Evolutionary conservation across 163 green algal species (phyloP).

Genomic region (Coccomyxa subellipsoidea): DNA sequence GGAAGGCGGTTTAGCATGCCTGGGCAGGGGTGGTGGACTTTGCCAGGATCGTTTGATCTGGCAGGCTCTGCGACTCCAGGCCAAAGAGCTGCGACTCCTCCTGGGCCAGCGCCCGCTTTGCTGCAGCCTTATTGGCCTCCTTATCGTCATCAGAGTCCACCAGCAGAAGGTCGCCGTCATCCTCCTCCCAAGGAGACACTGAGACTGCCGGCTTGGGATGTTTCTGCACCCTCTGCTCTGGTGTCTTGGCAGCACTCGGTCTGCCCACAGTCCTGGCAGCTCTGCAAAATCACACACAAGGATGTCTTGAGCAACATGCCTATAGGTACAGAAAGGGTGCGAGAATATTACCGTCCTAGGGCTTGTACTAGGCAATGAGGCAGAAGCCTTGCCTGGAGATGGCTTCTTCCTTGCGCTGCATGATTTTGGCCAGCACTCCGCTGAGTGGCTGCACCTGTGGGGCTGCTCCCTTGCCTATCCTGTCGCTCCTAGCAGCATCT

Average conservation of each 20-base stretch:
- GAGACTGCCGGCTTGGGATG: neutral
- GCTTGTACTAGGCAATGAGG: no score
- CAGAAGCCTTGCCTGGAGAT: neutral
- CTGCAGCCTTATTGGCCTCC: neutral
- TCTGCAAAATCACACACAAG: no score
- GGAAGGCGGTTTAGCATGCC: neutral
- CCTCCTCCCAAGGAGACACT: neutral
- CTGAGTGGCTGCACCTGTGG: neutral
- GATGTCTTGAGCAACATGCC: no score
- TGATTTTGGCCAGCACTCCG: neutral
- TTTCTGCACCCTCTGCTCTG: neutral
- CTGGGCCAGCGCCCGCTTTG: neutral
- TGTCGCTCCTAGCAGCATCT: constrained; percentile 1
- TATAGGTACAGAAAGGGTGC: no score
- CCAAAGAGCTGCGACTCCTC: neutral
- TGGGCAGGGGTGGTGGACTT: neutral
- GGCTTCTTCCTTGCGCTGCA: neutral
- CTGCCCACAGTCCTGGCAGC: neutral
- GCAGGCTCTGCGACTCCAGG: neutral
- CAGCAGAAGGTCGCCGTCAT: neutral
- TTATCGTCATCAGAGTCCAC: constrained; percentile 6
- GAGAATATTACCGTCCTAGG: no score
- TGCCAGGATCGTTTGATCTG: neutral
- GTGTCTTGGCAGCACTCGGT: neutral
- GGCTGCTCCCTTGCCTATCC: neutral